A percentile compares a stretch with the other conserved stretches of the same genome.
Conservation (phyloP, 306 rosid genomes). For the Neltuma alba region DNA sequence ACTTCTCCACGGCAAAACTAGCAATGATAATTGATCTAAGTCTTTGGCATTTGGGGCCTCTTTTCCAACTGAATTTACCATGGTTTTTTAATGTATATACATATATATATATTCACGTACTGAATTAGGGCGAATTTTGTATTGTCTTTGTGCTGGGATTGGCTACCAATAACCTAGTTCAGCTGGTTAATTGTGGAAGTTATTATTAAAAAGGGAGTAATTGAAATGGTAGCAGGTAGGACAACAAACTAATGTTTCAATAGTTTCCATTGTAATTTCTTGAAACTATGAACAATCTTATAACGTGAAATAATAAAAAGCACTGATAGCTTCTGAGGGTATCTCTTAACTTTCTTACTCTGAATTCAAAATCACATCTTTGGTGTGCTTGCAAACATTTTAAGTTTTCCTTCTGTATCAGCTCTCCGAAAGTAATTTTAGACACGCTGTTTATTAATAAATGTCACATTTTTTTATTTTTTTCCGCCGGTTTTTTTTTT, state of each 20-base stretch:
- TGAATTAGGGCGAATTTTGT: conserved; percentile 21
- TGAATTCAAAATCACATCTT: conserved; percentile 1
- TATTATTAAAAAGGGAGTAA: not conserved
- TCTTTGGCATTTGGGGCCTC: not conserved
- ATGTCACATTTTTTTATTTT: not conserved
- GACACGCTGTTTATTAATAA: conserved; percentile 20
- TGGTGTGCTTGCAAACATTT: conserved; percentile 20
- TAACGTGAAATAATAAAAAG: not conserved
- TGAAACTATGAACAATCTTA: not conserved
- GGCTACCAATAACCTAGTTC: conserved; percentile 8
- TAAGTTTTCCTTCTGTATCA: not conserved
- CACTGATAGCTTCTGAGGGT: not conserved
- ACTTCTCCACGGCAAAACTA: not conserved
- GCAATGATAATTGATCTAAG: not conserved
- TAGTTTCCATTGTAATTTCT: not conserved
- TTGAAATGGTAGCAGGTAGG: not conserved
- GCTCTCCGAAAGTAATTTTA: not conserved
- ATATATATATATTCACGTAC: too few species aligned
- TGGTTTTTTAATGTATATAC: too few species aligned
- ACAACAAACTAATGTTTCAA: conserved; percentile 7
- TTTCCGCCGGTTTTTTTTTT: too few species aligned
- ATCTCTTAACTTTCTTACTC: not conserved
- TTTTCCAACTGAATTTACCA: not conserved
- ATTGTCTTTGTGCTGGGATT: conserved; percentile 6
- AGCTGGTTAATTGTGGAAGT: not conserved